Conservation (phyloP, 2,329 filamentous ascomycete genomes). For the Chrysosphaeria jannelii region DNA sequence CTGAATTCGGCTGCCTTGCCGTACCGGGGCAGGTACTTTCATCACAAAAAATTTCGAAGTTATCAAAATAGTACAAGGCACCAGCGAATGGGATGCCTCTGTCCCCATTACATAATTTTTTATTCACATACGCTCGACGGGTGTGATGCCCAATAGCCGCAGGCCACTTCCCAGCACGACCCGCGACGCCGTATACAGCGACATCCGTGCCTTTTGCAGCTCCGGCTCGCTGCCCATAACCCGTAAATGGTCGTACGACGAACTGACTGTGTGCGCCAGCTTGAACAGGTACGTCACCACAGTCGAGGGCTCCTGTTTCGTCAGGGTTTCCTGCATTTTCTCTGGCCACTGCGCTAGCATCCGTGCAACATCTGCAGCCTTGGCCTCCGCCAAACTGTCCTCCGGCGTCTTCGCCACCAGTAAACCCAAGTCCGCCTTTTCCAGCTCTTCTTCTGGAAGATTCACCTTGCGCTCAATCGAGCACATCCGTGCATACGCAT, state of each 20-base stretch:
- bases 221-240: slow-evolving; percentile 54
- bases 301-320: slow-evolving; percentile 40
- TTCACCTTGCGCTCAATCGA: slow-evolving; percentile 27
- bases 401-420: too few species aligned
- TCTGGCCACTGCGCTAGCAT: slow-evolving; percentile 65
- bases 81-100: too few species aligned
- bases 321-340: slow-evolving; percentile 54
- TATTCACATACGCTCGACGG: slow-evolving; percentile 32
- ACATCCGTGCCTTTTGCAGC: slow-evolving; percentile 41
- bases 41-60: too few species aligned
- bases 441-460: slow-evolving; percentile 24
- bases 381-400: slow-evolving; percentile 38
- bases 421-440: slow-evolving; percentile 31
- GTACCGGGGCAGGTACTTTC: too few species aligned
- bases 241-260: slow-evolving; percentile 53
- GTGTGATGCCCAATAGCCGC: slow-evolving; percentile 46
- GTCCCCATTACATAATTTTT: too few species aligned
- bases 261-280: slow-evolving; percentile 56
- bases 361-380: slow-evolving; percentile 43
- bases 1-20: too few species aligned
- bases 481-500: slow-evolving; percentile 44
- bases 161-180: slow-evolving; percentile 61
- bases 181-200: slow-evolving; percentile 46
- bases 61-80: too few species aligned
- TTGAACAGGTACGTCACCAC: slow-evolving; percentile 40